Evolutionary conservation across 2,329 filamentous ascomycete species (phyloP).

Genomic region (Sordariomycetes sp.): DNA sequence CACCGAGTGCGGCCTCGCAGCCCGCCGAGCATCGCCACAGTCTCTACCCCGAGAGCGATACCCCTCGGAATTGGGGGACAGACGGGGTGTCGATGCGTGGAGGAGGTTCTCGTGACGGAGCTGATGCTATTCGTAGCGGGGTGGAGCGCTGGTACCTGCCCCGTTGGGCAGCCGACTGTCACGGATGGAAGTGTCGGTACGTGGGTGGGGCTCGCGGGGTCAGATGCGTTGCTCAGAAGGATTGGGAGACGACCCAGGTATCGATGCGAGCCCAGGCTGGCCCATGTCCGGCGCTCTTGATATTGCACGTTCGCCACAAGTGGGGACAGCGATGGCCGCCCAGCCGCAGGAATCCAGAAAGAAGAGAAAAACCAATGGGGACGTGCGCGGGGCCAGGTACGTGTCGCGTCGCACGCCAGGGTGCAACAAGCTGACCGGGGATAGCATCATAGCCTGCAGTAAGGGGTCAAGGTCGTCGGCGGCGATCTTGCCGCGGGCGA

Average conservation of each 20-base stretch:
- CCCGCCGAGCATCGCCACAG: not conserved
- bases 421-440: too few relatives aligned
- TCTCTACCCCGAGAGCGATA: too few relatives aligned
- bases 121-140: not conserved
- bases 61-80: not conserved
- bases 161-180: not conserved
- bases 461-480: too few relatives aligned
- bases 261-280: not conserved
- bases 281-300: not conserved
- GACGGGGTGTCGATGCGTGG: not conserved
- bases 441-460: too few relatives aligned
- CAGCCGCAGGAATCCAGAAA: not conserved
- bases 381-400: not conserved
- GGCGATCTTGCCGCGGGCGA: too few relatives aligned
- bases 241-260: not conserved
- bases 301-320: constrained; percentile 2
- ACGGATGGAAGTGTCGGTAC: not conserved
- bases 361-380: not conserved
- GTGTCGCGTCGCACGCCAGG: not conserved
- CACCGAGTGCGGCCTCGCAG: not conserved
- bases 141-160: not conserved
- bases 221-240: not conserved
- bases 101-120: not conserved
- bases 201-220: not conserved
- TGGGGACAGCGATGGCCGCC: constrained; percentile 1